Evolutionary conservation across 345 rosid genomes (phyloP).

Genomic region (Anacardium occidentale): DNA sequence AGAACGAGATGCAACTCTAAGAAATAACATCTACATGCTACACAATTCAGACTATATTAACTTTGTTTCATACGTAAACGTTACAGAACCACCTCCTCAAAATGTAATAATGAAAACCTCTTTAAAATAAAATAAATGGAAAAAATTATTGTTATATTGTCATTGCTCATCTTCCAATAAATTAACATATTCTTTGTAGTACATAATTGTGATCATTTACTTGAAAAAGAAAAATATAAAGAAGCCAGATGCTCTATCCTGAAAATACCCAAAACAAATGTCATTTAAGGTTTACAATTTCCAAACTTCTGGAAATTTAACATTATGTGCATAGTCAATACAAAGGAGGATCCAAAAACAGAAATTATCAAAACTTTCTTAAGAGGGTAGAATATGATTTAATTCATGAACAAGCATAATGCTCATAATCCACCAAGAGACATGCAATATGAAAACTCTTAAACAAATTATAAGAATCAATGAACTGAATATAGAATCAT

Average conservation of each 20-base stretch:
- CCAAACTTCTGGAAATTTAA: not conserved
- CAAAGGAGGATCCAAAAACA: not conserved
- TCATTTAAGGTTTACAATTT: not conserved
- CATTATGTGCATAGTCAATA: not conserved
- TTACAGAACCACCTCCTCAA: not conserved
- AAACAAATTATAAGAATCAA: constrained; percentile 4
- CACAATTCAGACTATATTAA: not conserved
- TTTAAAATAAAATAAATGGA: no score
- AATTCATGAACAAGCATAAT: constrained; percentile 11
- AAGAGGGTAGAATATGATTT: not conserved
- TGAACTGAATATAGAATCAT: constrained; percentile 11
- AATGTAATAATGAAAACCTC: no score
- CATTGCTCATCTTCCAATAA: not conserved
- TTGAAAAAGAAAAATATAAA: not conserved
- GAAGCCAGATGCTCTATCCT: not conserved
- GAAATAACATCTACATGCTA: constrained; percentile 3
- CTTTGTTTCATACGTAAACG: not conserved
- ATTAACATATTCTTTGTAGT: not conserved
- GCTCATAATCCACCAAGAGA: not conserved
- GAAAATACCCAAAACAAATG: not conserved
- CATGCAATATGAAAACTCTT: constrained; percentile 12
- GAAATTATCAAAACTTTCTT: not conserved
- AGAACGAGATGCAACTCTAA: not conserved
- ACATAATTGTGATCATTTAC: not conserved
- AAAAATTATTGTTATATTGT: no score